Conservation (phyloP, 257 asterid species). For the Eustoma russellianum region DNA sequence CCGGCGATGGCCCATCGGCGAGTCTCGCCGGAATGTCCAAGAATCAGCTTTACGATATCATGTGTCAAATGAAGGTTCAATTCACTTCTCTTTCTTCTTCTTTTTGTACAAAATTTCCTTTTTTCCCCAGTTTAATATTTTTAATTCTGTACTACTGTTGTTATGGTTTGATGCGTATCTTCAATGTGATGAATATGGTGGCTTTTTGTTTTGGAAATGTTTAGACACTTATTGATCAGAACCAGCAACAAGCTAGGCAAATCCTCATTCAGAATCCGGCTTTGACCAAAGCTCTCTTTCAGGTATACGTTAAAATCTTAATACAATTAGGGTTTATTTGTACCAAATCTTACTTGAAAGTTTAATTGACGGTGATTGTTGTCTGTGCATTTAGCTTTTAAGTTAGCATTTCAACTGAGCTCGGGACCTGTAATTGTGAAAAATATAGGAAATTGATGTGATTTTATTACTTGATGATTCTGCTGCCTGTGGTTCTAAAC, state of each 20-base stretch:
- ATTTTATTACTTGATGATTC: no score
- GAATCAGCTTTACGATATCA: constrained; percentile 73
- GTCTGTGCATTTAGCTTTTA: no score
- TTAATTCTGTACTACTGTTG: neutral
- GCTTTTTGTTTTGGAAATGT: neutral
- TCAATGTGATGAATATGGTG: neutral
- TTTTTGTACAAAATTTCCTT: neutral
- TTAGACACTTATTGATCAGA: constrained; percentile 79
- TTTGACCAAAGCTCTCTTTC: constrained; percentile 86
- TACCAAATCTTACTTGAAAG: no score
- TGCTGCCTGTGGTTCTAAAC: no score
- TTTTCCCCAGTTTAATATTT: neutral
- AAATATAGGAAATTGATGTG: no score
- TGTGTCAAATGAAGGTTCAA: constrained; percentile 90
- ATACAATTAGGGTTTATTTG: no score
- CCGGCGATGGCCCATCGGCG: constrained; percentile 60
- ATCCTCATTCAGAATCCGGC: constrained; percentile 86
- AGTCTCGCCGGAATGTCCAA: constrained; percentile 90
- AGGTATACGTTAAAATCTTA: constrained; percentile 33
- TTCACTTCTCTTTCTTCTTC: neutral
- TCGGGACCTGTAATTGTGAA: no score
- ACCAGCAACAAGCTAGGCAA: constrained; percentile 88
- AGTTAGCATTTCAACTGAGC: no score
- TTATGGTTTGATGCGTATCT: neutral
- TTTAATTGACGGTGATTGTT: no score